Percentiles rank a stretch among this genome's conserved stretches.
Conservation (phyloP, 345 rosid species). For the Abelmoschus esculentus region DNA sequence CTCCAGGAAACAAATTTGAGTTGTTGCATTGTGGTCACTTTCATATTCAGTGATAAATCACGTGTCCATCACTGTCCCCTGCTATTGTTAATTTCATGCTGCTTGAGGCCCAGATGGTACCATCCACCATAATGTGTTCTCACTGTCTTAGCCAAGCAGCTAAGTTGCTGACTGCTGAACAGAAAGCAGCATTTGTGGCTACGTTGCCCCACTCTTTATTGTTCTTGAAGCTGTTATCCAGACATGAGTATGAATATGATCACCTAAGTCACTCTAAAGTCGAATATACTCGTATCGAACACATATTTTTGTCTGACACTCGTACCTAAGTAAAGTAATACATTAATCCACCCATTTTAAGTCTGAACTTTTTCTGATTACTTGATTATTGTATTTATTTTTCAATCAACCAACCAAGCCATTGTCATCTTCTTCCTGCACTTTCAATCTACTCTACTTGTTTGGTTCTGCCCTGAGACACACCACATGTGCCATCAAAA, state of each 20-base stretch:
- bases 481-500: neutral
- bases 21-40: neutral
- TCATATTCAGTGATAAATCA: neutral
- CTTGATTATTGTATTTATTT: too few relatives aligned
- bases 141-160: neutral
- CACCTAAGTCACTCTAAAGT: too few relatives aligned
- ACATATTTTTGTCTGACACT: too few relatives aligned
- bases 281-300: too few relatives aligned
- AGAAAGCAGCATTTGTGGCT: neutral
- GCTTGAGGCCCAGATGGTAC: neutral
- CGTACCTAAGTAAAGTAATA: too few relatives aligned
- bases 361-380: too few relatives aligned
- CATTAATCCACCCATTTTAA: too few relatives aligned
- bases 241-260: too few relatives aligned
- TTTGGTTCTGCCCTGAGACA: neutral
- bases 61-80: neutral
- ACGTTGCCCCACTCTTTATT: too few relatives aligned
- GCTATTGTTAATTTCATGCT: neutral
- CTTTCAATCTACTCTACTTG: neutral
- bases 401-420: neutral
- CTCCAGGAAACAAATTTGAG: neutral
- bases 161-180: neutral
- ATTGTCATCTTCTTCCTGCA: neutral
- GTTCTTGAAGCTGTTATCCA: too few relatives aligned
- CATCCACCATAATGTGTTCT: neutral